Conservation (phyloP, 345 rosid genomes). For the Erucastrum elatum region DNA sequence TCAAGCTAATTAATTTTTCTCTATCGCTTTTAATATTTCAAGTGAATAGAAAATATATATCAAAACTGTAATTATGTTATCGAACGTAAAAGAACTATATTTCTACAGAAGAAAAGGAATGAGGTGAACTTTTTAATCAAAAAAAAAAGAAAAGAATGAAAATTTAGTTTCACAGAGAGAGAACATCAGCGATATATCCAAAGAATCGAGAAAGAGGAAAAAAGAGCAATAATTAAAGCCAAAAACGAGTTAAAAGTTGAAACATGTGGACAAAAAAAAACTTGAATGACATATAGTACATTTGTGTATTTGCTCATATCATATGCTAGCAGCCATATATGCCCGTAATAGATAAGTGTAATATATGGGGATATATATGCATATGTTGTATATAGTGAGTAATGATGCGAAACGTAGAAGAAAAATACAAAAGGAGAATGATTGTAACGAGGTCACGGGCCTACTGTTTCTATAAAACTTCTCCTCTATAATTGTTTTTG, state of each 20-base stretch:
- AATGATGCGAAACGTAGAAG: constrained; percentile 14
- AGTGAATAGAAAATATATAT: not conserved
- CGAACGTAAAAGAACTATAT: not conserved
- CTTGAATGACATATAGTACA: not conserved
- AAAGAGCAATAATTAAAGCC: not conserved
- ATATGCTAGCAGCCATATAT: not conserved
- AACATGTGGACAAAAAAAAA: constrained; percentile 18
- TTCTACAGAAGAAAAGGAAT: not conserved
- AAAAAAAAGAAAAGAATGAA: no score
- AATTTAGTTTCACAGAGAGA: not conserved
- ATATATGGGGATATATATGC: not conserved
- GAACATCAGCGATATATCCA: constrained; percentile 21
- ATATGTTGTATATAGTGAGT: constrained; percentile 1
- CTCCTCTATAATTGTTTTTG: constrained; percentile 25
- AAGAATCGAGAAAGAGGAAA: constrained; percentile 1
- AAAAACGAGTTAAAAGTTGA: constrained; percentile 23
- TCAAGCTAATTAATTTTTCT: not conserved
- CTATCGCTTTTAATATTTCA: not conserved
- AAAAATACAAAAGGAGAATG: constrained; percentile 25
- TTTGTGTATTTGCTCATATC: not conserved
- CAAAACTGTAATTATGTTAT: not conserved
- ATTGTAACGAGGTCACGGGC: constrained; percentile 37
- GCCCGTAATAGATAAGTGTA: not conserved
- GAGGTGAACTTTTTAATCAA: not conserved
- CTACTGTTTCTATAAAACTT: constrained; percentile 22